Evolutionary conservation across 1,284 basidiomycete genomes (phyloP).

Genomic region (Boletus holoroseus): DNA sequence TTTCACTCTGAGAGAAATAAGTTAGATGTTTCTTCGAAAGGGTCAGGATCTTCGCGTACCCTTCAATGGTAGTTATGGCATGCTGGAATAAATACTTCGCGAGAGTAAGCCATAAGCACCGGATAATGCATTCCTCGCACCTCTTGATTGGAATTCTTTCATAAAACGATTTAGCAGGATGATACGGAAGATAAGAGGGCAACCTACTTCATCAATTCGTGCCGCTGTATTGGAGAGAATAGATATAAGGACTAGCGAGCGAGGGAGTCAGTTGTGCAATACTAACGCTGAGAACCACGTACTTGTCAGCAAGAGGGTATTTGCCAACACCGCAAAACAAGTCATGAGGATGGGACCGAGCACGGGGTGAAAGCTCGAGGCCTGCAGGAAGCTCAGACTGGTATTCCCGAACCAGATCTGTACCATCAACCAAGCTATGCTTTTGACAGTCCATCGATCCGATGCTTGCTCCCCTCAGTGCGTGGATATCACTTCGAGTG

Average conservation of each 20-base stretch:
- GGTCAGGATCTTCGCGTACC: constrained; percentile 42
- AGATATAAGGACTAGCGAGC: constrained; percentile 65
- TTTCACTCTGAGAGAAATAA: constrained; percentile 58
- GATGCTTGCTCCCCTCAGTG: constrained; percentile 34
- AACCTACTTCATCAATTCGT: constrained; percentile 66
- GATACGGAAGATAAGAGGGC: background rate
- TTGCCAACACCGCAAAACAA: constrained; percentile 75
- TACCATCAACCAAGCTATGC: constrained; percentile 76
- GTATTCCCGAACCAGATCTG: constrained; percentile 84
- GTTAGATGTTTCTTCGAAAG: background rate
- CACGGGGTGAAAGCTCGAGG: constrained; percentile 74
- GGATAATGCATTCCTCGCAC: constrained; percentile 34
- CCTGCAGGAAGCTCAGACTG: constrained; percentile 62
- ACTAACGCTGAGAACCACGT: constrained; percentile 25
- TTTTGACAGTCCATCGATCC: constrained; percentile 59
- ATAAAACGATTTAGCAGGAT: constrained; percentile 5
- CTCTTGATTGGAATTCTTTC: constrained; percentile 77
- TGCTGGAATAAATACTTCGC: constrained; percentile 80
- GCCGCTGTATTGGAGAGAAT: constrained; percentile 84
- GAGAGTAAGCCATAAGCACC: constrained; percentile 10
- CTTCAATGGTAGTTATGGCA: constrained; percentile 83
- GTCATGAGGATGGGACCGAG: constrained; percentile 86
- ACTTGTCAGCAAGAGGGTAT: constrained; percentile 78
- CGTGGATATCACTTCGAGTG: background rate
- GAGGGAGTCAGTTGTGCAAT: background rate